Percentiles rank a stretch among this genome's conserved stretches.
These are phyloP conservation scores for Malbranchea cinnamomea DNA, from an alignment of 2,329 filamentous ascomycete species.

Conservation along the genomic window DNA sequence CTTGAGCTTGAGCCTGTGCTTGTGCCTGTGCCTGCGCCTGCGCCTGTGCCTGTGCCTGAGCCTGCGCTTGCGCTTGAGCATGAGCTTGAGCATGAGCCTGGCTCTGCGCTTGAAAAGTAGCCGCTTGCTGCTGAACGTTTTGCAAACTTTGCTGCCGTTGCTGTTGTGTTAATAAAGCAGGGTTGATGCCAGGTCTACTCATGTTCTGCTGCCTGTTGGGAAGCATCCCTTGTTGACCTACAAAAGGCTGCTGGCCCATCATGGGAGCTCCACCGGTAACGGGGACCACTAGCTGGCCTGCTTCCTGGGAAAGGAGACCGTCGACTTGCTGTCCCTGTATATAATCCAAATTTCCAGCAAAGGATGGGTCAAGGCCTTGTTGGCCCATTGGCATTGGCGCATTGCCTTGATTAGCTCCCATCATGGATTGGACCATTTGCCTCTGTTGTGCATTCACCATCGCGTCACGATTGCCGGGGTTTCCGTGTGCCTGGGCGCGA, in stretches of 20 bases:
- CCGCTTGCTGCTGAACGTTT: conserved; percentile 26
- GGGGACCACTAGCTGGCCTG: conserved; percentile 48
- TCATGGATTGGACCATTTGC: conserved; percentile 23
- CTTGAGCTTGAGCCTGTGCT: conserved; percentile 19
- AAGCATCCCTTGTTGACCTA: conserved; percentile 21
- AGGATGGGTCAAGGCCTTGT: conserved; percentile 20
- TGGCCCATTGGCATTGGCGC: conserved; percentile 19
- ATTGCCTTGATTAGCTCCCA: conserved; percentile 19
- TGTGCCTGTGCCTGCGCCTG: neutral
- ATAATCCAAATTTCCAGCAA: conserved; percentile 36
- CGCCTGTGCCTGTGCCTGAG: neutral
- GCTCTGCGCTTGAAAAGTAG: conserved; percentile 27
- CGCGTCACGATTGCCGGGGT: conserved; percentile 18
- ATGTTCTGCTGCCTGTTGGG: conserved; percentile 24
- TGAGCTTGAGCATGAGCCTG: too few relatives aligned
- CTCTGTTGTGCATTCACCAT: conserved; percentile 24
- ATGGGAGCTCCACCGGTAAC: conserved; percentile 34
- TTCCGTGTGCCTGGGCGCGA: conserved; percentile 16
- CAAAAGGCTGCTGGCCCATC: conserved; percentile 28
- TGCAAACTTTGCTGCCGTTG: conserved; percentile 27
- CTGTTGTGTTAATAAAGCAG: conserved; percentile 28
- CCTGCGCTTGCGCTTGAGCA: neutral
- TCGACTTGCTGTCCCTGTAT: conserved; percentile 47
- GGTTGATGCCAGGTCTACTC: conserved; percentile 23
- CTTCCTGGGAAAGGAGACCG: conserved; percentile 45